Conservation (phyloP, 1,284 basidiomycete genomes). For the Cystobasidiaceae sp. region DNA sequence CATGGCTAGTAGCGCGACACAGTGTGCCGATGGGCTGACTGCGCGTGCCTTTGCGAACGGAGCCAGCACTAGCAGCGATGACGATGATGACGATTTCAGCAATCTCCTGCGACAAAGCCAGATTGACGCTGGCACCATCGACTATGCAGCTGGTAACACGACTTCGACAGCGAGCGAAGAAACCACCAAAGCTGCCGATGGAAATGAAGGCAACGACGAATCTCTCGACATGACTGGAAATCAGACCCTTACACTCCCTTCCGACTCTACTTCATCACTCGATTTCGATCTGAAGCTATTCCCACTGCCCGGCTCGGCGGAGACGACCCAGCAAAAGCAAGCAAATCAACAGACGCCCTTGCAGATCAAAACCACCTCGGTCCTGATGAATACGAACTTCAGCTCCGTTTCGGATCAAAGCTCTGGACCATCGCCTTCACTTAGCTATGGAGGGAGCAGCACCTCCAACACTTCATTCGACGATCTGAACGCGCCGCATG, state of each 20-base stretch:
- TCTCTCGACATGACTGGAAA: too few relatives aligned
- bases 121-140: not conserved
- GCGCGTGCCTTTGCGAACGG: not conserved
- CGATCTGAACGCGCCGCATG: not conserved
- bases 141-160: not conserved
- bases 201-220: too few relatives aligned
- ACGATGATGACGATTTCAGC: constrained; percentile 18
- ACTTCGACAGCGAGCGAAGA: too few relatives aligned
- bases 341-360: too few relatives aligned
- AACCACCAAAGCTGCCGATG: too few relatives aligned
- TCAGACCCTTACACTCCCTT: too few relatives aligned
- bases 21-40: not conserved
- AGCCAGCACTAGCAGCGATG: too few relatives aligned
- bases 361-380: not conserved
- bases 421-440: constrained; percentile 11
- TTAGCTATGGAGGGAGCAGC: constrained; percentile 27
- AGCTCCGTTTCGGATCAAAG: constrained; percentile 15
- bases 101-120: not conserved
- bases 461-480: constrained; percentile 28
- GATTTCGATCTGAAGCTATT: too few relatives aligned
- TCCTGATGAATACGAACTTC: constrained; percentile 1
- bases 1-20: constrained; percentile 21
- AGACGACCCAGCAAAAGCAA: too few relatives aligned
- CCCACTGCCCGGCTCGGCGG: too few relatives aligned
- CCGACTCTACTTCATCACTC: too few relatives aligned